Evolutionary conservation across 768 basidiomycete genomes (phyloP).

Genomic region (Russula compacta): DNA sequence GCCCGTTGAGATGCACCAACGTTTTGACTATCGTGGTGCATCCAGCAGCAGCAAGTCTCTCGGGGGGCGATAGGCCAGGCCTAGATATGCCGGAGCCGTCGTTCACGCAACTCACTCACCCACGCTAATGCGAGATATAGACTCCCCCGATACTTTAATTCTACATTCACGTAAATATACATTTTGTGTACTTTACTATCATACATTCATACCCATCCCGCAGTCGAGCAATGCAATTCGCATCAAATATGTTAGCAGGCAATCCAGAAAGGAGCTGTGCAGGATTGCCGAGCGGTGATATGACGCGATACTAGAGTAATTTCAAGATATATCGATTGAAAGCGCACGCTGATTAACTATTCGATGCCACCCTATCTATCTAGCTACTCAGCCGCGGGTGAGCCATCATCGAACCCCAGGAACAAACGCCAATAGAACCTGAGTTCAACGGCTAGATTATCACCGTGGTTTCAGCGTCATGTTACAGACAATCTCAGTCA

Average conservation of each 20-base stretch:
- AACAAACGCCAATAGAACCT: background rate
- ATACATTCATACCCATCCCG: background rate
- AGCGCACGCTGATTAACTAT: too few species aligned
- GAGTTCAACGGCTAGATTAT: background rate
- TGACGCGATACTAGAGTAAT: too few species aligned
- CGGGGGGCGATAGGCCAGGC: background rate
- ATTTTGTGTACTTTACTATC: constrained; percentile 2
- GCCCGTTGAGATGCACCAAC: constrained; percentile 11
- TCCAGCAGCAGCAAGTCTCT: constrained; percentile 3
- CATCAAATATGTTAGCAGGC: background rate
- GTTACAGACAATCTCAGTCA: background rate
- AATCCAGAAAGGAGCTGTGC: background rate
- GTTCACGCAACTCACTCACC: background rate
- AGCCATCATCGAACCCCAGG: background rate
- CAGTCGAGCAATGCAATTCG: background rate
- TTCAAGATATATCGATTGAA: too few species aligned
- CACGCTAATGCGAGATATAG: background rate
- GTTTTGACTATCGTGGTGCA: constrained; percentile 11
- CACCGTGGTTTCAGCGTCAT: background rate
- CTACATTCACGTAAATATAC: background rate
- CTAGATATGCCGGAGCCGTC: background rate
- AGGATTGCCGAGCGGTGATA: background rate
- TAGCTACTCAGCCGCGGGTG: too few species aligned
- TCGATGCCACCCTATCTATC: too few species aligned
- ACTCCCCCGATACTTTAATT: background rate